phyloP scores from a whole-genome alignment of 208 protist species.

The Leishmania major region DNA sequence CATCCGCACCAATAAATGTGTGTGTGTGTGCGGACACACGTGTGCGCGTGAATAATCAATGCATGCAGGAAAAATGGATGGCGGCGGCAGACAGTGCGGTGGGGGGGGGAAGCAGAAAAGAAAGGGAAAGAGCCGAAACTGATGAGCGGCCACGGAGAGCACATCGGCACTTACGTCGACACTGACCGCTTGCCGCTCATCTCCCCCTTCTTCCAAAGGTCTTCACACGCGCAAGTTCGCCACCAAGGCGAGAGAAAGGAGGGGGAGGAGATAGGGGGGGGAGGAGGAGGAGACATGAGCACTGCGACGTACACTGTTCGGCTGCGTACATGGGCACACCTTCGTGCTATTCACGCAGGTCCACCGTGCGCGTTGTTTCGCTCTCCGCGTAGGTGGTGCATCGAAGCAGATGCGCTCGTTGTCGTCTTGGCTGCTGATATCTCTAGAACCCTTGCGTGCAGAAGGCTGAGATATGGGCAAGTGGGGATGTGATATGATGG shows the following conservation, averaged over 20 bases:
- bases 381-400: not conserved
- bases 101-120: not conserved
- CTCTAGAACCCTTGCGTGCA: not conserved
- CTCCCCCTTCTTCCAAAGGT: not conserved
- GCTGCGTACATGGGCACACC: not conserved
- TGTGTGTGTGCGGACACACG: not conserved
- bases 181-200: not conserved
- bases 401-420: not conserved
- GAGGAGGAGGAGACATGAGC: not conserved
- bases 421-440: not conserved
- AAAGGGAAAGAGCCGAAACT: not conserved
- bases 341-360: not conserved
- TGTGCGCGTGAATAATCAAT: not conserved
- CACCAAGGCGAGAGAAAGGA: not conserved
- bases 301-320: not conserved
- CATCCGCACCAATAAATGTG: not conserved
- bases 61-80: not conserved
- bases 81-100: not conserved
- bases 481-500: not conserved
- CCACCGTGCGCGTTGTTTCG: not conserved
- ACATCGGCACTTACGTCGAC: not conserved
- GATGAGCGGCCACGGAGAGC: not conserved
- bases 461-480: not conserved
- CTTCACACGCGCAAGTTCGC: not conserved
- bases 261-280: not conserved